Evolutionary conservation across 1,284 basidiomycete genomes (phyloP).

Genomic region (Marasmius fiardii): DNA sequence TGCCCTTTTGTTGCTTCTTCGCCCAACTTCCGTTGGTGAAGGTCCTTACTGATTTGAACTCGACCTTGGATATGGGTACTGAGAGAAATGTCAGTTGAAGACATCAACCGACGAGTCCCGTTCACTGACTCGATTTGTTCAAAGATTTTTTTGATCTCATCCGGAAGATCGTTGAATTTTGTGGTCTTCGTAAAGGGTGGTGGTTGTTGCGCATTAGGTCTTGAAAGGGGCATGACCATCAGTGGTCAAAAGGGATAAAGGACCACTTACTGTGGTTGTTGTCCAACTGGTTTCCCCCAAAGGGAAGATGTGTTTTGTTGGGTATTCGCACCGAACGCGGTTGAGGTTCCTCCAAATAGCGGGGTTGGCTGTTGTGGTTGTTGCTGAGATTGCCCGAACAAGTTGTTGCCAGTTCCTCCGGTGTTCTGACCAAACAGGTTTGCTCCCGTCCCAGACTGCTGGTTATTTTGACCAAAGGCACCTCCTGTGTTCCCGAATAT

Average conservation of each 20-base stretch:
- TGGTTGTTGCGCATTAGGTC: constrained; percentile 22
- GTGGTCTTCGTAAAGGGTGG: constrained; percentile 68
- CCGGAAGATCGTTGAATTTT: constrained; percentile 82
- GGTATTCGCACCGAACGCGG: constrained; percentile 11
- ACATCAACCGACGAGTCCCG: background rate
- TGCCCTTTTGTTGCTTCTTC: constrained; percentile 72
- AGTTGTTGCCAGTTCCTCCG: constrained; percentile 5
- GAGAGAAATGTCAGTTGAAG: constrained; percentile 7
- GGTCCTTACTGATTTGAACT: constrained; percentile 72
- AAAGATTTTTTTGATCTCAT: constrained; percentile 58
- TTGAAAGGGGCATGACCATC: background rate
- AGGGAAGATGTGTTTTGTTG: constrained; percentile 25
- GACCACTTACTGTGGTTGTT: constrained; percentile 29
- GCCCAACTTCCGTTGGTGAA: constrained; percentile 72
- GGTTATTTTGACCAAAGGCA: constrained; percentile 2
- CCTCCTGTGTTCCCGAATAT: too few relatives aligned
- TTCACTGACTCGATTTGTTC: constrained; percentile 71
- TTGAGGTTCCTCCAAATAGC: constrained; percentile 24
- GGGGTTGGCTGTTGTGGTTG: constrained; percentile 21
- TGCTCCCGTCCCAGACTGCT: constrained; percentile 4
- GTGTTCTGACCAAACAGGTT: constrained; percentile 8
- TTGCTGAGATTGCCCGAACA: constrained; percentile 16
- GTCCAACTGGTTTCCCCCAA: constrained; percentile 35
- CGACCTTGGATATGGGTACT: constrained; percentile 75
- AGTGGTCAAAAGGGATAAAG: background rate